Evolutionary conservation across 1,284 basidiomycete species (phyloP).

Genomic region (Ceratobasidium sp.): DNA sequence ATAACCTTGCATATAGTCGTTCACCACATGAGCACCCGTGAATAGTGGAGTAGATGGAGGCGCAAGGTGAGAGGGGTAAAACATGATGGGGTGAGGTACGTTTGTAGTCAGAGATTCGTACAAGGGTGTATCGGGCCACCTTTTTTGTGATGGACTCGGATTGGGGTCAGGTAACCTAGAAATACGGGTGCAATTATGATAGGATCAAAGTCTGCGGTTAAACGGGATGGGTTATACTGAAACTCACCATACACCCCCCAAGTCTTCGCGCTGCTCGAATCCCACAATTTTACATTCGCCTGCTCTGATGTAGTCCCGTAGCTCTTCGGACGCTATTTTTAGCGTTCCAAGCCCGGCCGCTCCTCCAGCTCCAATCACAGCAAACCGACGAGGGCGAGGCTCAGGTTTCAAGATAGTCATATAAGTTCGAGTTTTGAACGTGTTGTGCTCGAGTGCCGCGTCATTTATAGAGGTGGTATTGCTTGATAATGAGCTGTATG

Average conservation of each 20-base stretch:
- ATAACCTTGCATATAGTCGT: slow-evolving; percentile 74
- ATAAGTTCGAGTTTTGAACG: too few relatives aligned
- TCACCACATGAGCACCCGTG: slow-evolving; percentile 69
- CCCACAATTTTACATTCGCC: slow-evolving; percentile 29
- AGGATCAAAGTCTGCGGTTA: slow-evolving; percentile 1
- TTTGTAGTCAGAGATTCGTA: slow-evolving; percentile 84
- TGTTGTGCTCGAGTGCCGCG: not conserved
- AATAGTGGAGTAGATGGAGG: slow-evolving; percentile 77
- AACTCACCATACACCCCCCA: slow-evolving; percentile 40
- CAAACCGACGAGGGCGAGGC: slow-evolving; percentile 35
- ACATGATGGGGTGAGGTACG: slow-evolving; percentile 80
- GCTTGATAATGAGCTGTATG: not conserved
- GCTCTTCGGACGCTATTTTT: slow-evolving; percentile 23
- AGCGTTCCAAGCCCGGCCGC: slow-evolving; percentile 30
- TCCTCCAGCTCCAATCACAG: slow-evolving; percentile 38
- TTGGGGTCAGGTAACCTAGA: slow-evolving; percentile 25
- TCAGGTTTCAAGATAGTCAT: slow-evolving; percentile 27
- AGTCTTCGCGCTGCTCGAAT: slow-evolving; percentile 32
- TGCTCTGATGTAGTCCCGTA: slow-evolving; percentile 21
- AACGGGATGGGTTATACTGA: too few relatives aligned
- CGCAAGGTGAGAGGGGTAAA: slow-evolving; percentile 70
- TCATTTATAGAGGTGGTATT: not conserved
- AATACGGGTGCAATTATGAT: slow-evolving; percentile 6
- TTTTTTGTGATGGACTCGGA: slow-evolving; percentile 3
- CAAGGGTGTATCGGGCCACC: slow-evolving; percentile 65